Evolutionary conservation across 1,139 yeast genomes (phyloP).

Genomic region (Insectozyma bohioensis): DNA sequence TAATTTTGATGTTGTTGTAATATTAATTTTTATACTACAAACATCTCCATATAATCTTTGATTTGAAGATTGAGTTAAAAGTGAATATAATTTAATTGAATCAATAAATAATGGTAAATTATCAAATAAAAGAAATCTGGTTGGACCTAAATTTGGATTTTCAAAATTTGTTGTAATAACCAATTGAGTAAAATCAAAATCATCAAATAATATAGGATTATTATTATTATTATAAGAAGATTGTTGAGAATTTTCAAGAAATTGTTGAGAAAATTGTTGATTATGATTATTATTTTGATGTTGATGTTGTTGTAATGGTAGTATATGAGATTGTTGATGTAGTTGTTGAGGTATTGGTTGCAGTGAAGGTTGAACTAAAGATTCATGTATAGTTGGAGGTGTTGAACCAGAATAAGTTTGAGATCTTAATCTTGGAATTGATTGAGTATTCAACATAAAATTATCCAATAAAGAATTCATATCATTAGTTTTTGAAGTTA

Average conservation of each 20-base stretch:
- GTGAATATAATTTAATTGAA: slow-evolving; percentile 34
- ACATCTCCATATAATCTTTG: slow-evolving; percentile 28
- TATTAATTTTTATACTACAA: slow-evolving; percentile 53
- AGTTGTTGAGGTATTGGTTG: slow-evolving; percentile 9
- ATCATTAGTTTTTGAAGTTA: slow-evolving; percentile 24
- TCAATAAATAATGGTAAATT: slow-evolving; percentile 61
- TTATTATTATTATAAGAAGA: background rate
- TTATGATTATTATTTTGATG: slow-evolving; percentile 6
- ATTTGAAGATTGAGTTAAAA: slow-evolving; percentile 30
- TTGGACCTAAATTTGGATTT: slow-evolving; percentile 70
- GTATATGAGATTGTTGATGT: too few relatives aligned
- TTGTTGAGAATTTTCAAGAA: slow-evolving; percentile 2
- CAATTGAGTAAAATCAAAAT: slow-evolving; percentile 47
- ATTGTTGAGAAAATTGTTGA: slow-evolving; percentile 4
- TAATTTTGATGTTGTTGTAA: slow-evolving; percentile 38
- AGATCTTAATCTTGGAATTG: slow-evolving; percentile 34
- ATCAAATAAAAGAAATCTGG: slow-evolving; percentile 73
- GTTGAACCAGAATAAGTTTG: slow-evolving; percentile 45
- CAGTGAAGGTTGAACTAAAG: slow-evolving; percentile 8
- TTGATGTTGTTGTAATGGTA: slow-evolving; percentile 9
- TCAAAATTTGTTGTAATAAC: slow-evolving; percentile 60
- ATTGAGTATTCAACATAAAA: slow-evolving; percentile 23
- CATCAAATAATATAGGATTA: slow-evolving; percentile 50
- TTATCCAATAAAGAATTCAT: slow-evolving; percentile 34
- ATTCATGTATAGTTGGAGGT: slow-evolving; percentile 29